Evolutionary conservation across 106 monocot species (phyloP), one percentile per base, ranked within the genome.

Genomic region (Triglochin maritima): DNA sequence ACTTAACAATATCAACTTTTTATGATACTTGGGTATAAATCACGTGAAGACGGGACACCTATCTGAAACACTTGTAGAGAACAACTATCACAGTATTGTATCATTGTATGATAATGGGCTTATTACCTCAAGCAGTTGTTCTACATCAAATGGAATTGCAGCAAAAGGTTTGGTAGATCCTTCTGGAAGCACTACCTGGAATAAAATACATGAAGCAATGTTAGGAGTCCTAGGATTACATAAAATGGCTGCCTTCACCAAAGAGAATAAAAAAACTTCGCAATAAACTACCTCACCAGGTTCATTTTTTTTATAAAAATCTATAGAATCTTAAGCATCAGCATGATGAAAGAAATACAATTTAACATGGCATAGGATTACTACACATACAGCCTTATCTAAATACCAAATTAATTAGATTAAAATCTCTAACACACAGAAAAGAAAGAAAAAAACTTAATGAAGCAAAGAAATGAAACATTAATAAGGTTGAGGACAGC

Each of bases 181-280:
- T 67, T 92, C 92, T n/a, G 92, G 87, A 53, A 92, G 85, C 60
- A 85, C 72, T n/a, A 92, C 87, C 92, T 92, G 74, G 61, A 73
- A 12, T 59, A 69, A 60, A 9, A 60, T 47, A 17, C 16, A 14
- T 49, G 4, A 48, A 60, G 5, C 11, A 9, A 4, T 29, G 46
- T 70, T 7, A 15, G 17, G 10, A 50, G 7, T 42, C 5, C 29
- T 29, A 29, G 1, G 29, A 29, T 29, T 29, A 29, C 29, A 29
- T 29, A 29, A 29, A 29, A 29, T 29, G 29, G 1, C 29, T 29
- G 29, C 29, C 29, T 29, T 29, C 29, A 29, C 29, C 29, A 29
- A 29, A 29, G 29, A 29, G 29, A 29, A 29, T 29, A 29, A 29
- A 29, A 29, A 29, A 29, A 29, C 29, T 29, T 29, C 29, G 1